Conservation (phyloP, 169 alveolate genomes). For the Cryptosporidium xiaoi region DNA sequence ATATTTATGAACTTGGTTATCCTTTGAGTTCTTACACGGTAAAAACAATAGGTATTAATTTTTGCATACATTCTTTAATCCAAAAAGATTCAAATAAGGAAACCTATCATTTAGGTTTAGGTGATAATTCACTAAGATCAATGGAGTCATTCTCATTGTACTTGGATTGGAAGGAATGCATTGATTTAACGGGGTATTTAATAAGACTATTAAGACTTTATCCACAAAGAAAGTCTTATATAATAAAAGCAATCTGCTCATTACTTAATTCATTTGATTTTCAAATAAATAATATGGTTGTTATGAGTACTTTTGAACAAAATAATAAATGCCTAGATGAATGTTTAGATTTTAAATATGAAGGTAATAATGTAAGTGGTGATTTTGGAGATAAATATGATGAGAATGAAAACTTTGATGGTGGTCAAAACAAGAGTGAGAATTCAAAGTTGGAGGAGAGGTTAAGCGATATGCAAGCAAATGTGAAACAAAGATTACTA, state of each 20-base stretch:
- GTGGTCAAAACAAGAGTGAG: background rate
- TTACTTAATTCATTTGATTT: constrained; percentile 64
- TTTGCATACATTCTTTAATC: constrained; percentile 34
- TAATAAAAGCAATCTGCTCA: constrained; percentile 57
- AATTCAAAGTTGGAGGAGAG: background rate
- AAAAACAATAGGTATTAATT: constrained; percentile 23
- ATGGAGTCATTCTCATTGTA: constrained; percentile 23
- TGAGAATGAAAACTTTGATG: background rate
- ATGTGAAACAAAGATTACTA: constrained; percentile 12
- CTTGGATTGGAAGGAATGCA: constrained; percentile 49
- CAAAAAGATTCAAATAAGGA: constrained; percentile 40
- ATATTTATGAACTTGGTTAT: background rate
- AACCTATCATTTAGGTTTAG: constrained; percentile 40
- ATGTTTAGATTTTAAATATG: too few relatives aligned
- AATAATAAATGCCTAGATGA: too few relatives aligned
- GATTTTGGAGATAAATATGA: background rate
- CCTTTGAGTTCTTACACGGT: constrained; percentile 14
- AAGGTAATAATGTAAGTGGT: too few relatives aligned
- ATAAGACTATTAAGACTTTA: constrained; percentile 12
- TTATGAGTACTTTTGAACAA: background rate
- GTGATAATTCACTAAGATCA: constrained; percentile 64
- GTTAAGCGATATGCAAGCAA: constrained; percentile 38
- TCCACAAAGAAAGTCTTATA: constrained; percentile 63
- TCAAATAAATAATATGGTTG: constrained; percentile 30
- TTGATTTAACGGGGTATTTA: constrained; percentile 19